A percentile compares a stretch with the other conserved stretches of the same genome.
phyloP scores from a whole-genome alignment of 345 rosid species.

The Camelina hispida region DNA sequence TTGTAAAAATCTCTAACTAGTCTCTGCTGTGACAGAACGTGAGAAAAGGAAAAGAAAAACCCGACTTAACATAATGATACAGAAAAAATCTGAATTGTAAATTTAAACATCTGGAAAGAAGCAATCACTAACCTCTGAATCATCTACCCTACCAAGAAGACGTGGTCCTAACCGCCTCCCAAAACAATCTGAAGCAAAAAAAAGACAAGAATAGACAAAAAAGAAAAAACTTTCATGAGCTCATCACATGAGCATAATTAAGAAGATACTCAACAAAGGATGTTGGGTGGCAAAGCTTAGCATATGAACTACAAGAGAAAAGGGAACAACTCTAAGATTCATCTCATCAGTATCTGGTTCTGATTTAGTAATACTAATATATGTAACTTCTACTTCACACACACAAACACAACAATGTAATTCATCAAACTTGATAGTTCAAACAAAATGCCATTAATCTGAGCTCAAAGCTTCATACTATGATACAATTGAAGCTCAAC shows the following conservation, averaged over 20 bases:
- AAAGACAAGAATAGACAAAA: constrained; percentile 19
- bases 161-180: constrained; percentile 98
- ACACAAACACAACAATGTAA: constrained; percentile 17
- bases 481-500: constrained; percentile 2
- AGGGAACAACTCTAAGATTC: constrained; percentile 2
- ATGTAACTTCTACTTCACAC: not conserved
- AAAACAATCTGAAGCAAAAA: constrained; percentile 71
- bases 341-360: not conserved
- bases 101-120: not conserved
- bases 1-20: constrained; percentile 84
- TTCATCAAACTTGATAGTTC: not conserved
- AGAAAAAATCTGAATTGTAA: constrained; percentile 18
- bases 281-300: not conserved
- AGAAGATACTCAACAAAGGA: not conserved
- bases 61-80: constrained; percentile 37
- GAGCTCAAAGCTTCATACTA: constrained; percentile 11
- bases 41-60: constrained; percentile 27
- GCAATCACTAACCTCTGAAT: constrained; percentile 73
- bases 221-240: constrained; percentile 42
- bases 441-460: not conserved
- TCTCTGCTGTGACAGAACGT: constrained; percentile 62
- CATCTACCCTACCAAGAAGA: constrained; percentile 85
- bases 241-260: constrained; percentile 9
- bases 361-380: not conserved
- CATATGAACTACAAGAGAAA: not conserved